Conservation (phyloP, 179 eudicot species). For the Drosera spatulata region DNA sequence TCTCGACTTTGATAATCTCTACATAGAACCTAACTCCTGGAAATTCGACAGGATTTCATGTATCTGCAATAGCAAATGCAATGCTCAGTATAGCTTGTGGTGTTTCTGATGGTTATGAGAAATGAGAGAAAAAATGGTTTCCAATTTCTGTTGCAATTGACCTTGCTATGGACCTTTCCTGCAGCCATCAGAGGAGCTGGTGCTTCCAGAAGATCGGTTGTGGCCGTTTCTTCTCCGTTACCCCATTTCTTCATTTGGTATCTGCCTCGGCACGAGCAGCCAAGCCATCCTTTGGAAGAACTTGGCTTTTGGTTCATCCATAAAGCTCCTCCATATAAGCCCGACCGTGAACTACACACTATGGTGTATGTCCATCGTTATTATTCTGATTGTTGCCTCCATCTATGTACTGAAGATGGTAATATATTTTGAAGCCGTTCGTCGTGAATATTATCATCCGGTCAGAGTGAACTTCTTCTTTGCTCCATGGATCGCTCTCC, state of each 20-base stretch:
- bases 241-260: constrained; percentile 72
- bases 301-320: constrained; percentile 50
- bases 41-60: too few relatives aligned
- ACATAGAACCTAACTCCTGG: too few relatives aligned
- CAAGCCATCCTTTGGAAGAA: constrained; percentile 85
- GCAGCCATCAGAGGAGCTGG: constrained; percentile 67
- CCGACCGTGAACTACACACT: constrained; percentile 37
- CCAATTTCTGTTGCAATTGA: too few relatives aligned
- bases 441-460: constrained; percentile 87
- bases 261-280: constrained; percentile 83
- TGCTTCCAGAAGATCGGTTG: constrained; percentile 69
- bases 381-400: constrained; percentile 21
- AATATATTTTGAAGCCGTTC: constrained; percentile 83
- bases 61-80: too few relatives aligned
- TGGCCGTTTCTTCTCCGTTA: constrained; percentile 95
- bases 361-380: constrained; percentile 52
- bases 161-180: background rate
- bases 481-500: constrained; percentile 69
- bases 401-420: constrained; percentile 45
- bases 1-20: too few relatives aligned
- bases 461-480: constrained; percentile 84
- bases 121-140: too few relatives aligned
- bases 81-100: too few relatives aligned
- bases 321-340: constrained; percentile 47
- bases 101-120: too few relatives aligned